Evolutionary conservation across 2,329 filamentous ascomycete genomes (phyloP).

Genomic region (Ophiostoma populinum): DNA sequence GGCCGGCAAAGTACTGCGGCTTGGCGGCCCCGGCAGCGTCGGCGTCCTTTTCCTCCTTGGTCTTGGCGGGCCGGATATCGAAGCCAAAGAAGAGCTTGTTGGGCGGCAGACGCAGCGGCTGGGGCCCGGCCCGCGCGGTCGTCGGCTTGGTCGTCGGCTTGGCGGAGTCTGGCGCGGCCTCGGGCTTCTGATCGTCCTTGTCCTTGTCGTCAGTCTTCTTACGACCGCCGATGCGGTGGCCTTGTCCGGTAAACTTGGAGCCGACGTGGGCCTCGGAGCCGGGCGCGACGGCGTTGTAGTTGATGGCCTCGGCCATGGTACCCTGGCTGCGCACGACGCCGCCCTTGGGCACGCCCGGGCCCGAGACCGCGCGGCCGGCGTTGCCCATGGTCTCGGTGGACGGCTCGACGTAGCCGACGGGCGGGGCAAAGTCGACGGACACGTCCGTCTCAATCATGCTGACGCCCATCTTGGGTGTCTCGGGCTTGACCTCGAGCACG

Average conservation of each 20-base stretch:
- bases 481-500: conserved; percentile 83
- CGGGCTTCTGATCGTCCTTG: conserved; percentile 8
- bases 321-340: conserved; percentile 70
- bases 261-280: conserved; percentile 48
- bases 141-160: conserved; percentile 24
- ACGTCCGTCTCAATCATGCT: conserved; percentile 94
- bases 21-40: conserved; percentile 43
- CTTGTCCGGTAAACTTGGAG: conserved; percentile 64
- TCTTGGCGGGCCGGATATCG: conserved; percentile 75
- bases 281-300: conserved; percentile 81
- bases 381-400: conserved; percentile 25
- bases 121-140: conserved; percentile 37
- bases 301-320: conserved; percentile 95
- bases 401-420: conserved; percentile 86
- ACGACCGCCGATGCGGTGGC: conserved; percentile 55
- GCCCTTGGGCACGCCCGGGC: conserved; percentile 37
- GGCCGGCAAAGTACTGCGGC: conserved; percentile 64
- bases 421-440: conserved; percentile 87
- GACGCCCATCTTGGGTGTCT: conserved; percentile 66
- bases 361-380: conserved; percentile 65
- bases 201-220: conserved; percentile 52
- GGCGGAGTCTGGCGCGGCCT: conserved; percentile 19
- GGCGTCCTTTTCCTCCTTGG: conserved; percentile 51
- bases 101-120: conserved; percentile 65
- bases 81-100: conserved; percentile 97